Evolutionary conservation across 192 early-diverging fungal genomes (phyloP).

Genomic region (Coemansia brasiliensis): DNA sequence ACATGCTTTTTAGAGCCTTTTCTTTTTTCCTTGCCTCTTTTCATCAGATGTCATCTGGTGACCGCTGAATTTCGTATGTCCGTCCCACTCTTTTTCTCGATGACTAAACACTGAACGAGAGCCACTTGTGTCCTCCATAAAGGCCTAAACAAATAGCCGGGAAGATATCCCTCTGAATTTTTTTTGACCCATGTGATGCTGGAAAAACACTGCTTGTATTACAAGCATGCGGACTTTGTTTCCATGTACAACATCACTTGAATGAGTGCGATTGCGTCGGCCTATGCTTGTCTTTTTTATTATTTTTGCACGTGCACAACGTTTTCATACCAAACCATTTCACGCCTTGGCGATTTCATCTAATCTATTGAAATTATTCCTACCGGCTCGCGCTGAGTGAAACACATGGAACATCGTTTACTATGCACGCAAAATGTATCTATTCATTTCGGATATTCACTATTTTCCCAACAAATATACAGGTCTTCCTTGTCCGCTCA

Average conservation of each 20-base stretch:
- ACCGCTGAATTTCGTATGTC: slow-evolving; percentile 1
- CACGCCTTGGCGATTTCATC: too few relatives aligned
- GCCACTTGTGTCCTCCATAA: too few relatives aligned
- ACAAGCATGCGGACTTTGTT: background rate
- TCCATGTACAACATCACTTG: slow-evolving; percentile 4
- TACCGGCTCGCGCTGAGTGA: too few relatives aligned
- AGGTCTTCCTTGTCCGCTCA: too few relatives aligned
- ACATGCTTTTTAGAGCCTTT: background rate
- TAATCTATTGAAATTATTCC: too few relatives aligned
- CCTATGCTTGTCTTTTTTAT: background rate
- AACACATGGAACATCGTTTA: too few relatives aligned
- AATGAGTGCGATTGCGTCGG: slow-evolving; percentile 4
- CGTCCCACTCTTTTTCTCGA: too few relatives aligned
- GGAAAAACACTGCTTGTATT: background rate
- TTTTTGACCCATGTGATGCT: slow-evolving; percentile 3
- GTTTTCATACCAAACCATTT: background rate
- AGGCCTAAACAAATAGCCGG: slow-evolving; percentile 4
- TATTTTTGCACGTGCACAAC: background rate
- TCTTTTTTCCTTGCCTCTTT: background rate
- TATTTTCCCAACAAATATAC: too few relatives aligned
- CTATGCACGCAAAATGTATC: too few relatives aligned
- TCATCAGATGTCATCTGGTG: slow-evolving; percentile 14
- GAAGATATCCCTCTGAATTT: background rate
- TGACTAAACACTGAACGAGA: too few relatives aligned
- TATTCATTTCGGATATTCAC: too few relatives aligned